Conservation (phyloP, 1,284 basidiomycete species). For the Apiotrichum brassicae region DNA sequence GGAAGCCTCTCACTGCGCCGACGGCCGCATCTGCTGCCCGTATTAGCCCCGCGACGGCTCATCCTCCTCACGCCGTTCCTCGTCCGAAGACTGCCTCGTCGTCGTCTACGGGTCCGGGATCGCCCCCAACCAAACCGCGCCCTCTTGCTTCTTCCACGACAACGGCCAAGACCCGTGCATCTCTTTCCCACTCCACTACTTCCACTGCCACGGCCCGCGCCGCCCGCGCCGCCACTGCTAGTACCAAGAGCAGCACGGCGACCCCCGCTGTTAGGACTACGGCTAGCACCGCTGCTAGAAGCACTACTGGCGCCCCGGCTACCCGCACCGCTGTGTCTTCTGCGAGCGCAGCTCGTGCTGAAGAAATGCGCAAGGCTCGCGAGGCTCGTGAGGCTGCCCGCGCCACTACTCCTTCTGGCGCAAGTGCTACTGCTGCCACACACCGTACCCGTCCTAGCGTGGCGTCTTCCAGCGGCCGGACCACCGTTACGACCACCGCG, state of each 20-base stretch:
- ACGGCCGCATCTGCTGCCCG: slow-evolving; percentile 17
- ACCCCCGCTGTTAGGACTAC: neutral
- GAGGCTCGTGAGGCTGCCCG: slow-evolving; percentile 11
- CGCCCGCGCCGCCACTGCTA: neutral
- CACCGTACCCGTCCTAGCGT: slow-evolving; percentile 1
- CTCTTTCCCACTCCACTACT: slow-evolving; percentile 1
- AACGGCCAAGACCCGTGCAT: slow-evolving; percentile 7
- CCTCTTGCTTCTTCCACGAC: slow-evolving; percentile 3
- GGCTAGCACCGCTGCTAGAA: neutral
- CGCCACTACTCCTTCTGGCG: neutral
- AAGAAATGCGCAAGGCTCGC: slow-evolving; percentile 14
- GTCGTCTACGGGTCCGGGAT: slow-evolving; percentile 14
- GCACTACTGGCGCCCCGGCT: slow-evolving; percentile 1
- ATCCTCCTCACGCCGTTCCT: neutral
- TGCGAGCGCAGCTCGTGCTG: slow-evolving; percentile 5
- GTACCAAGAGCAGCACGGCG: neutral
- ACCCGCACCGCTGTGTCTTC: neutral
- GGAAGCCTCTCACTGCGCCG: slow-evolving; percentile 19
- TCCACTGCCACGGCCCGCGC: slow-evolving; percentile 2
- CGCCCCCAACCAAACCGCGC: slow-evolving; percentile 5
- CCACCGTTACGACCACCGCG: neutral
- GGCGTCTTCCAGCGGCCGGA: neutral
- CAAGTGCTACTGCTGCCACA: neutral
- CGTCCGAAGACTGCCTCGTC: slow-evolving; percentile 15
- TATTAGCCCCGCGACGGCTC: neutral